These are phyloP conservation scores for Clonostachys chloroleuca DNA, from an alignment of 2,329 filamentous ascomycete genomes.

Conservation along the genomic window DNA sequence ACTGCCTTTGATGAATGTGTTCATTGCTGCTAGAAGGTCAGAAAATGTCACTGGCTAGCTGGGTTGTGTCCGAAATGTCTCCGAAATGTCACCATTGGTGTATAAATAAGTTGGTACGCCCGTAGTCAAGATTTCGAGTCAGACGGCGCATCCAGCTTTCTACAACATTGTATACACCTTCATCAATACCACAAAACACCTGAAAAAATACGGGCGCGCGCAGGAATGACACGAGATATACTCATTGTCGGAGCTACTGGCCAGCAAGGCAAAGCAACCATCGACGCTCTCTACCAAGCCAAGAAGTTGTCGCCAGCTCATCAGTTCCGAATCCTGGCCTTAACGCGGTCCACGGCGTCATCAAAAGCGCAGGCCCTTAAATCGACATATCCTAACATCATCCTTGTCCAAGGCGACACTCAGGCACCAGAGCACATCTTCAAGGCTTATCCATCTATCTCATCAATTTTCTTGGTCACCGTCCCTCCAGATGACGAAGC, in stretches of 20 bases:
- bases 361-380: background rate
- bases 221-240: conserved; percentile 2
- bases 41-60: too few species aligned
- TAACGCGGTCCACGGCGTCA: conserved; percentile 1
- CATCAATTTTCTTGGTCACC: conserved; percentile 17
- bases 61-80: too few species aligned
- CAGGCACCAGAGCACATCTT: conserved; percentile 11
- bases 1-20: too few species aligned
- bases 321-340: background rate
- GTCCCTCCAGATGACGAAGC: conserved; percentile 15
- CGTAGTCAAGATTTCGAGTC: too few species aligned
- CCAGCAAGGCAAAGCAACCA: conserved; percentile 3
- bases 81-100: too few species aligned
- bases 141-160: too few species aligned
- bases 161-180: too few species aligned
- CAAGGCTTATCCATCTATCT: conserved; percentile 7
- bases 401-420: conserved; percentile 10
- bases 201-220: too few species aligned
- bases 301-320: background rate
- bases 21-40: too few species aligned
- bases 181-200: too few species aligned
- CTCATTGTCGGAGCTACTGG: conserved; percentile 4
- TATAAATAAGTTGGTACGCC: too few species aligned
- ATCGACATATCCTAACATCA: background rate
- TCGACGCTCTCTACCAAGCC: background rate